Conservation (phyloP, 2,329 filamentous ascomycete genomes). For the Fusarium odoratissimum region DNA sequence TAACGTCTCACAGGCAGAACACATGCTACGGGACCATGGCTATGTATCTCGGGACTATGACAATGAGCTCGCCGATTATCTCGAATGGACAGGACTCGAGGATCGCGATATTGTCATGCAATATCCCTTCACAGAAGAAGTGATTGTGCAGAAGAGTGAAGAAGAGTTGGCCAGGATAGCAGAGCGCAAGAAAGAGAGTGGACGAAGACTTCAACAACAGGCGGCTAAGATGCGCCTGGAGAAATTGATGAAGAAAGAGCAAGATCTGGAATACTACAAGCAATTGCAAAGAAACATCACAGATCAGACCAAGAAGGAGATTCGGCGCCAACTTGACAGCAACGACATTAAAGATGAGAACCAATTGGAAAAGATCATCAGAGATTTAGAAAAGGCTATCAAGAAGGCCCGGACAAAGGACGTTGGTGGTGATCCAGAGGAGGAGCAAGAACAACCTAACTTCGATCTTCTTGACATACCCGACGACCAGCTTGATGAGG, state of each 20-base stretch:
- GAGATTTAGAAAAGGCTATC: slow-evolving; percentile 90
- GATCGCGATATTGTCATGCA: slow-evolving; percentile 91
- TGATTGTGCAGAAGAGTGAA: slow-evolving; percentile 90
- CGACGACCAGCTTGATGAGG: slow-evolving; percentile 93
- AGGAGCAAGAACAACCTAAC: slow-evolving; percentile 83
- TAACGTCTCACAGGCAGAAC: slow-evolving; percentile 86
- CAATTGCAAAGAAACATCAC: slow-evolving; percentile 79
- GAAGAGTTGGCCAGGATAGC: slow-evolving; percentile 91
- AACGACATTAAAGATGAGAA: slow-evolving; percentile 94
- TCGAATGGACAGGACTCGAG: slow-evolving; percentile 93
- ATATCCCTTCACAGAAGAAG: slow-evolving; percentile 92
- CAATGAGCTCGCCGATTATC: slow-evolving; percentile 76
- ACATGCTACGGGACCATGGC: slow-evolving; percentile 88
- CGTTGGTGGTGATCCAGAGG: slow-evolving; percentile 82
- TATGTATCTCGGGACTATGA: slow-evolving; percentile 90
- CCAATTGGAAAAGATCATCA: slow-evolving; percentile 84
- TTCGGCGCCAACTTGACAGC: slow-evolving; percentile 83
- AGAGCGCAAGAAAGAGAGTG: slow-evolving; percentile 95
- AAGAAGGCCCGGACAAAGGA: slow-evolving; percentile 93
- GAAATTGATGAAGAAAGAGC: slow-evolving; percentile 93
- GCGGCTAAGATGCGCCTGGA: slow-evolving; percentile 97
- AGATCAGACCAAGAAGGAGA: slow-evolving; percentile 90
- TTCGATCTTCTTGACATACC: slow-evolving; percentile 91
- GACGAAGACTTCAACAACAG: slow-evolving; percentile 90
- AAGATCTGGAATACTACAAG: slow-evolving; percentile 94